Conservation (phyloP, 2,329 filamentous ascomycete genomes). For the Colletotrichum australisinense region DNA sequence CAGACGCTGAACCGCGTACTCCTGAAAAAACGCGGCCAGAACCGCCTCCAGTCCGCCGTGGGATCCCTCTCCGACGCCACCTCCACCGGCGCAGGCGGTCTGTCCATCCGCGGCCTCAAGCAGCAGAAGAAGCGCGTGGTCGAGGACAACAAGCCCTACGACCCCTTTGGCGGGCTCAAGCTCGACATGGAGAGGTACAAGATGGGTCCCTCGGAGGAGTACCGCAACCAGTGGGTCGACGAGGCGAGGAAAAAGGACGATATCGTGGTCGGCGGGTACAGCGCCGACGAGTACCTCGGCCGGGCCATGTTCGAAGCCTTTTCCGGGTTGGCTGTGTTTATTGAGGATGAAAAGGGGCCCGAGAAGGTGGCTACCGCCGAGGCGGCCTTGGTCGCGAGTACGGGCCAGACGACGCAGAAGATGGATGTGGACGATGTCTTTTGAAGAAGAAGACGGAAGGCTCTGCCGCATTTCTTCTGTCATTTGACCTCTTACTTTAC, state of each 20-base stretch:
- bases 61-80: constrained; percentile 47
- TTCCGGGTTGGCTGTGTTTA: constrained; percentile 86
- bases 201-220: constrained; percentile 68
- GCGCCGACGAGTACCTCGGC: constrained; percentile 82
- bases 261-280: constrained; percentile 84
- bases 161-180: constrained; percentile 84
- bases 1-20: constrained; percentile 70
- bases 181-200: constrained; percentile 77
- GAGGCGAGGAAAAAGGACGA: constrained; percentile 72
- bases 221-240: constrained; percentile 81
- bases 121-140: constrained; percentile 59
- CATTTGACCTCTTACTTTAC: constrained; percentile 4
- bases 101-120: constrained; percentile 85
- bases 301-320: constrained; percentile 90
- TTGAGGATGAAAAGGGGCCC: constrained; percentile 77
- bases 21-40: constrained; percentile 78
- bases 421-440: constrained; percentile 61
- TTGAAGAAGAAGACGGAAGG: not conserved
- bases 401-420: constrained; percentile 45
- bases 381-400: constrained; percentile 48
- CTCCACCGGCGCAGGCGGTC: constrained; percentile 42
- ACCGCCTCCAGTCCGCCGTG: constrained; percentile 45
- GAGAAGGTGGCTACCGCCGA: constrained; percentile 49
- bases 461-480: not conserved
- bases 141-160: constrained; percentile 80